Evolutionary conservation across 1,284 basidiomycete species (phyloP), one percentile per base, ranked within the genome.

Genomic region (Boletus coffeatus): DNA sequence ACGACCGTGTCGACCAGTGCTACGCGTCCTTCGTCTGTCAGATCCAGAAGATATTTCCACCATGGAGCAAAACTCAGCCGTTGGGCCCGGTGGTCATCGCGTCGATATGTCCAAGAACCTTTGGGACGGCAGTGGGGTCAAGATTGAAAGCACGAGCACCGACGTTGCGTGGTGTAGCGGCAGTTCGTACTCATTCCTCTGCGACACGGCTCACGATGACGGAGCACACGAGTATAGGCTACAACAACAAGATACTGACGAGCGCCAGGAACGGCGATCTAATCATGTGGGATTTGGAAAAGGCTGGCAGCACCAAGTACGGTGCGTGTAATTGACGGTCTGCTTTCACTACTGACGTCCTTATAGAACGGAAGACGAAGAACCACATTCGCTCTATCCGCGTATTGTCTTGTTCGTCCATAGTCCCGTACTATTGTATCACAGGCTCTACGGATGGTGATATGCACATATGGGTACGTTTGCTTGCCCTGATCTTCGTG

Each of bases 361-460:
- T 56, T 5, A 32, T 41, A 91, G 90, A 94, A 72, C 81, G 86
- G 57, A 84, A 86, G 68, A 82, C 85, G 0, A 89, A 87, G 67
- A 89, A 89, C 56, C 91, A 94, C 68, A 79, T 83, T 56, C 83
- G 93, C 37, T 87, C 92, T 0, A 89, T 94, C 61, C 88, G 93
- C 71, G 83, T 83, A 61, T 74, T 94, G 43, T 83, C 83, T 46
- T 87, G 86, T 60, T 90, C 83, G 3, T 80, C 79, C 25, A 78
- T 82, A 43, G 82, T 85, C 52, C 85, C 80, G 61, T 79, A 89
- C 68, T 88, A 92, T 64, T 88, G 90, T 60, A 81, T 94, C 65
- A 93, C 91, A 3, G 92, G 89, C 16, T 92, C 92, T 21, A 87
- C 90, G 2, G 93, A 95, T 68, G 92, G 92, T 0, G 85, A 90